These are phyloP conservation scores for Kodamaea hsintzibuensis DNA, from an alignment of 805 yeast species.

Conservation along the genomic window DNA sequence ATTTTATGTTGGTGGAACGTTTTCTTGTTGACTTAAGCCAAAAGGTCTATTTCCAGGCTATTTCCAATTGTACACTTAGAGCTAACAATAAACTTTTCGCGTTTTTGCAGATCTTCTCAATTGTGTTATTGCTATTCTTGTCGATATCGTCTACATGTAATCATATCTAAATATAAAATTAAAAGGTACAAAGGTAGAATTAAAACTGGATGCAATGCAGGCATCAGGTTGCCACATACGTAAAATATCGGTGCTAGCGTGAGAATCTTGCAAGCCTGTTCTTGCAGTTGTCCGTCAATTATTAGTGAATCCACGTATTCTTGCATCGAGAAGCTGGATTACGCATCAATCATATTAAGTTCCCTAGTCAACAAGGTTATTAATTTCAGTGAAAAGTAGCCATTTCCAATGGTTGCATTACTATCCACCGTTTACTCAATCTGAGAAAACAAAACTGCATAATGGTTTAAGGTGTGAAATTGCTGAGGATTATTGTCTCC, in stretches of 20 bases:
- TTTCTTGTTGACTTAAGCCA: too few species aligned
- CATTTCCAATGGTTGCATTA: neutral
- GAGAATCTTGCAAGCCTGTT: neutral
- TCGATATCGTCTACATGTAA: neutral
- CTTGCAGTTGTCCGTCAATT: neutral
- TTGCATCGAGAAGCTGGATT: neutral
- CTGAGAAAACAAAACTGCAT: neutral
- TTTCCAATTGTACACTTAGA: too few species aligned
- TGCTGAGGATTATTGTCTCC: too few species aligned
- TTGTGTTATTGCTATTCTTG: neutral
- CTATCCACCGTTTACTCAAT: neutral
- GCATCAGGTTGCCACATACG: neutral
- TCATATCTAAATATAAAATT: neutral
- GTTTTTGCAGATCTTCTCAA: neutral
- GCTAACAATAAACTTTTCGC: neutral
- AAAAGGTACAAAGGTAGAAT: neutral
- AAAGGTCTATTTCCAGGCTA: too few species aligned
- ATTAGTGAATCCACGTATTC: neutral
- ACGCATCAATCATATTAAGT: neutral
- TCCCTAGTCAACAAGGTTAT: neutral
- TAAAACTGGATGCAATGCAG: conserved; percentile 1
- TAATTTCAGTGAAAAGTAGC: neutral
- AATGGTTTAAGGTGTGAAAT: neutral
- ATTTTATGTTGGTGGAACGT: too few species aligned
- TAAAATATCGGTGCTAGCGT: neutral